Conservation (phyloP, 2,329 filamentous ascomycete genomes). For the Aspergillus sp. region DNA sequence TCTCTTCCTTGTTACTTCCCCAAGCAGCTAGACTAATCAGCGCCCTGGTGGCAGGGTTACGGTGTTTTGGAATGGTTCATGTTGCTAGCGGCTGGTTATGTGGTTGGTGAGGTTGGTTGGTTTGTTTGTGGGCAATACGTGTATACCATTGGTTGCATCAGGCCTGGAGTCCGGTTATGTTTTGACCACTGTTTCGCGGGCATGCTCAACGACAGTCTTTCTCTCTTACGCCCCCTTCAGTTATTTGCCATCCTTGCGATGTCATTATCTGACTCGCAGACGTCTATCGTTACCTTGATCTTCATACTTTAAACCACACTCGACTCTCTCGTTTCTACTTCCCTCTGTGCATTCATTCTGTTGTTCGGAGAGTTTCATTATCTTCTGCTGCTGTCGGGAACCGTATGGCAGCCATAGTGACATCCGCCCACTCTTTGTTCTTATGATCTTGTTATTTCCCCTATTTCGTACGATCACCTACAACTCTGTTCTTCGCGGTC, state of each 20-base stretch:
- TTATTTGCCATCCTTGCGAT: neutral
- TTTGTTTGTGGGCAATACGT: constrained; percentile 20
- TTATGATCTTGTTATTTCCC: neutral
- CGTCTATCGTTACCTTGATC: neutral
- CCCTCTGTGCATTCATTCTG: neutral
- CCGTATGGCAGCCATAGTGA: neutral
- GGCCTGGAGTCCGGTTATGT: constrained; percentile 31
- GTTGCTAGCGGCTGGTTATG: constrained; percentile 22
- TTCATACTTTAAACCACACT: neutral
- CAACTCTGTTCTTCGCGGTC: neutral
- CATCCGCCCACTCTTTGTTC: neutral
- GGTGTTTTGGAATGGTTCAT: constrained; percentile 24
- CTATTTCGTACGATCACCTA: neutral
- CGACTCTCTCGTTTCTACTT: neutral
- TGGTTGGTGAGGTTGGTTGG: constrained; percentile 22
- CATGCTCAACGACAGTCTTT: constrained; percentile 20
- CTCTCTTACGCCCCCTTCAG: constrained; percentile 8
- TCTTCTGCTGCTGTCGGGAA: neutral
- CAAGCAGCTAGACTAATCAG: constrained; percentile 12
- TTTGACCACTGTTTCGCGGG: constrained; percentile 21
- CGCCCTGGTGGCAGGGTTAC: constrained; percentile 15
- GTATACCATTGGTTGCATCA: constrained; percentile 30
- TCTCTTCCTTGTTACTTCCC: constrained; percentile 11
- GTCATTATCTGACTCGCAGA: constrained; percentile 6
- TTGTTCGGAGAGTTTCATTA: neutral